Base-by-base conservation (phyloP, 805 yeast genomes). In the Saturnispora saitoi region DNA sequence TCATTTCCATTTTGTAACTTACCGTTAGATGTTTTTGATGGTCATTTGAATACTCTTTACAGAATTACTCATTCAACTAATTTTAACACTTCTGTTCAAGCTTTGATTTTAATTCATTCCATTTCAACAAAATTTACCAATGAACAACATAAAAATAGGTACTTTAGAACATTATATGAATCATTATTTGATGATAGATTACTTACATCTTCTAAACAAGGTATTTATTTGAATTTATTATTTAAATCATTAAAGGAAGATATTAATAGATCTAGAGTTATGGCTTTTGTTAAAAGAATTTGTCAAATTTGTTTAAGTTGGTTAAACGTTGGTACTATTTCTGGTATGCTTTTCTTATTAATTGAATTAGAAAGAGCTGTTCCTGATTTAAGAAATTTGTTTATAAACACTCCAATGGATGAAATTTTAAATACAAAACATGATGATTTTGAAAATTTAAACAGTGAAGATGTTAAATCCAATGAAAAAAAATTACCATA, bases 61-160 rank as follows among this genome's bases (percentile, higher is more conserved):
- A 80, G 79, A 59, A 91, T 91, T 63, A 90, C 97, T 4, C 97
- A 91, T 65, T 83, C 96, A 15, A 80, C 95, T 24, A 93, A 93
- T 64, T 90, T 91, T 72, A 87, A 87, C 64, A 91, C 99, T 2
- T 83, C 95, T 12, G 81, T 93, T 22, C 99, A 93, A 70, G 95
- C 98, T 0, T 75, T 93, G 56, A 81, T 85, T 32, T 77, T 93
- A 59, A 80, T 93, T 46, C 81, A 83, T 63, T 96, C 88, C 61
- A 84, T 93, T 52, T 76, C 87, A 17, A 63, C 75, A 43, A 72
- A 78, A 46, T 84, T 85, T 53, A 32, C 51, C 2, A 51, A 45
- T 19, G 52, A 43, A 30, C 26, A 42, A 14, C 69, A 71, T 26
- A 58, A 54, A 30, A 85, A 81, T 58, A 76, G 98, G 62, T 93